phyloP scores from a whole-genome alignment of 345 rosid genomes.

The Boechera retrofracta region DNA sequence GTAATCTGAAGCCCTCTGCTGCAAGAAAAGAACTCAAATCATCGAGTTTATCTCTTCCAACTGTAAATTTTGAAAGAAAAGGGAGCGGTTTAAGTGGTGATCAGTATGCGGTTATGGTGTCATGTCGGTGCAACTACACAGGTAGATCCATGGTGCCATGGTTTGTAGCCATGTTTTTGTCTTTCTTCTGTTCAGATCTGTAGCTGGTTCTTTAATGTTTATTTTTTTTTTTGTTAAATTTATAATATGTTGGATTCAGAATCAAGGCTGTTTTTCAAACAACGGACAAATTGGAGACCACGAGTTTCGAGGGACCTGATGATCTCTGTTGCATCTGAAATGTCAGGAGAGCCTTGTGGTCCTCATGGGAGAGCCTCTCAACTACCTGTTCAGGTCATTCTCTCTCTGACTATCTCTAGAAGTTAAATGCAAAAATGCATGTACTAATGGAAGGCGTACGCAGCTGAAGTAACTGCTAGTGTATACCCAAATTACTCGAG shows the following conservation, averaged over 20 bases:
- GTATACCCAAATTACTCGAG: conserved; percentile 13
- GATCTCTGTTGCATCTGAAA: conserved; percentile 92
- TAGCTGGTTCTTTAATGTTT: conserved; percentile 18
- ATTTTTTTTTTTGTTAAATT: not conserved
- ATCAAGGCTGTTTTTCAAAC: conserved; percentile 91
- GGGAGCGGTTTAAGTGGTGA: conserved; percentile 54
- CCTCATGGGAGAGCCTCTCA: conserved; percentile 67
- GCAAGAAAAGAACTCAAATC: conserved; percentile 54
- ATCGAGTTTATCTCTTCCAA: conserved; percentile 54
- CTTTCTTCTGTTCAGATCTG: conserved; percentile 27
- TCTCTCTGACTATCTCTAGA: conserved; percentile 19
- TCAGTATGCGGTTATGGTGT: conserved; percentile 83
- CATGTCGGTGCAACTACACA: conserved; percentile 89
- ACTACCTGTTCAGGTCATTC: conserved; percentile 88
- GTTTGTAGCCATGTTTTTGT: conserved; percentile 37
- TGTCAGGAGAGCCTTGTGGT: conserved; percentile 66
- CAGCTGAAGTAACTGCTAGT: conserved; percentile 31
- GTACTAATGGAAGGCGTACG: not conserved
- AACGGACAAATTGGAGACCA: conserved; percentile 84
- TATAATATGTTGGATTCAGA: conserved; percentile 50
- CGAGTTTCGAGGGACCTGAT: conserved; percentile 77
- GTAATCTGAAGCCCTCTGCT: conserved; percentile 56
- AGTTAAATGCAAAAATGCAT: conserved; percentile 13
- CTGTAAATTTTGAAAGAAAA: conserved; percentile 59
- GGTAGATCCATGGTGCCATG: conserved; percentile 53